phyloP scores from a whole-genome alignment of 306 rosid species.

The Datisca glomerata region DNA sequence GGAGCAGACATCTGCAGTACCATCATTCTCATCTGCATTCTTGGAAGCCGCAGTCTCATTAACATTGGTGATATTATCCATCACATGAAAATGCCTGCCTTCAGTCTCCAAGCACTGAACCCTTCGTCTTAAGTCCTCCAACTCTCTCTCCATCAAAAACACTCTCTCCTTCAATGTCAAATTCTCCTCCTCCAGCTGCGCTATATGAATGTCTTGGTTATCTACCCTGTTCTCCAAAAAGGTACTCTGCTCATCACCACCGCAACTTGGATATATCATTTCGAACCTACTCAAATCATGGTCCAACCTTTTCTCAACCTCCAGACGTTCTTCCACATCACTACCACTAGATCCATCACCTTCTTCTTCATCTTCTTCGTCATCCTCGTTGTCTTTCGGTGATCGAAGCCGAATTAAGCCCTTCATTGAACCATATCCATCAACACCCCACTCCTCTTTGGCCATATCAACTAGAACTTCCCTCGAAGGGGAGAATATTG shows the following conservation, averaged over 20 bases:
- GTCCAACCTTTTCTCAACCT: constrained; percentile 60
- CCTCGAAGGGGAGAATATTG: constrained; percentile 26
- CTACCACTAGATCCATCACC: constrained; percentile 44
- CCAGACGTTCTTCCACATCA: constrained; percentile 54
- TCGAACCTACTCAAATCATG: constrained; percentile 72
- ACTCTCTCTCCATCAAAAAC: constrained; percentile 50
- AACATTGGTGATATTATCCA: constrained; percentile 6
- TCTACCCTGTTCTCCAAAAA: constrained; percentile 59
- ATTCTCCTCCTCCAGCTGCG: constrained; percentile 62
- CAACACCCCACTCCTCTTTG: constrained; percentile 44
- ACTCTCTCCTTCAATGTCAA: constrained; percentile 58
- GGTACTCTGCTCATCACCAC: constrained; percentile 44
- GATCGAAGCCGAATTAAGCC: constrained; percentile 38
- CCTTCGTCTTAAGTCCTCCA: constrained; percentile 44
- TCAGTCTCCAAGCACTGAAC: constrained; percentile 33
- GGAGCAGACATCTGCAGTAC: constrained; percentile 17
- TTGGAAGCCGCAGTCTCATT: constrained; percentile 9
- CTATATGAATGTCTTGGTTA: constrained; percentile 60
- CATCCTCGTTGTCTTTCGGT: constrained; percentile 9
- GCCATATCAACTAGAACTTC: constrained; percentile 31
- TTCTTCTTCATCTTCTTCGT: neutral
- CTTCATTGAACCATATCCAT: constrained; percentile 49
- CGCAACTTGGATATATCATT: constrained; percentile 49
- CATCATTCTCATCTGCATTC: constrained; percentile 11
- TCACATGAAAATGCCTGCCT: neutral